These are phyloP conservation scores for Aspergillus sojae DNA, from an alignment of 2,329 filamentous ascomycete genomes.

Conservation along the genomic window DNA sequence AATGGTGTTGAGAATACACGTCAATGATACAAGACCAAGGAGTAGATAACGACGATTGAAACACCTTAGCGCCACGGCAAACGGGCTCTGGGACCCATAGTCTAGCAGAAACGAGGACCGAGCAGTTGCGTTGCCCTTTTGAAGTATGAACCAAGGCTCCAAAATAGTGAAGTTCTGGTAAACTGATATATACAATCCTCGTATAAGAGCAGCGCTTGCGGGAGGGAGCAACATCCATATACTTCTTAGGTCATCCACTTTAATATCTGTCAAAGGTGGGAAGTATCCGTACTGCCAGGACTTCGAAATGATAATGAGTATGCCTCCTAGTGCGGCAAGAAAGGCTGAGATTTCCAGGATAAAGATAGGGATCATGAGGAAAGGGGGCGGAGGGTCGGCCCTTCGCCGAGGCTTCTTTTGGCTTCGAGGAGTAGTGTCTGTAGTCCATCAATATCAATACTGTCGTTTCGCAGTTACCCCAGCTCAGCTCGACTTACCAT, in stretches of 20 bases:
- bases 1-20: constrained; percentile 10
- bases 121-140: constrained; percentile 9
- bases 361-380: constrained; percentile 12
- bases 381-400: constrained; percentile 10
- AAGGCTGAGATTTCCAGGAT: constrained; percentile 4
- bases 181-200: constrained; percentile 9
- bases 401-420: background rate
- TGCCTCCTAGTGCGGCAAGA: constrained; percentile 6
- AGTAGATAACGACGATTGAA: constrained; percentile 9
- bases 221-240: constrained; percentile 9
- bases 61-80: constrained; percentile 8
- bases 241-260: background rate
- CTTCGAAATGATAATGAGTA: constrained; percentile 1
- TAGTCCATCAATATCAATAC: constrained; percentile 1
- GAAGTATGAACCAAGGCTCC: constrained; percentile 12
- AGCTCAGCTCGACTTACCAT: background rate
- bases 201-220: constrained; percentile 5
- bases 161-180: constrained; percentile 12
- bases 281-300: constrained; percentile 7
- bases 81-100: constrained; percentile 10
- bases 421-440: constrained; percentile 2
- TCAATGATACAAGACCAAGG: constrained; percentile 10
- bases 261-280: constrained; percentile 3
- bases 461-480: background rate
- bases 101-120: constrained; percentile 10